Evolutionary conservation across 805 yeast species (phyloP).

Genomic region (Saccharomycopsis babjevae): DNA sequence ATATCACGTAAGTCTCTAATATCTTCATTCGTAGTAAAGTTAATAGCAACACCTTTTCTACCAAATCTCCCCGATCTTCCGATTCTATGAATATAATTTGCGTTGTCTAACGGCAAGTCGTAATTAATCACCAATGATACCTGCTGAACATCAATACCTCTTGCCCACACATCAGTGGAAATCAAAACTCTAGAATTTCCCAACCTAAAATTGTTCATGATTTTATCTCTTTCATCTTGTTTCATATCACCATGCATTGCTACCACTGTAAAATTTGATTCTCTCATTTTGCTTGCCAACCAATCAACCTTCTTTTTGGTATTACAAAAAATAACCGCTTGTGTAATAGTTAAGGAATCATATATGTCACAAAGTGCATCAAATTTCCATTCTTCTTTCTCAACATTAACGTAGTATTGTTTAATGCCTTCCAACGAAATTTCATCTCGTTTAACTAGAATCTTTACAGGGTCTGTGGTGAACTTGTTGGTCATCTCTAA

Average conservation of each 20-base stretch:
- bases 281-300: slow-evolving; percentile 70
- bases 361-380: slow-evolving; percentile 91
- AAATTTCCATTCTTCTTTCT: slow-evolving; percentile 87
- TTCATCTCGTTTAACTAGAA: slow-evolving; percentile 89
- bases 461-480: slow-evolving; percentile 88
- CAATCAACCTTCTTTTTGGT: slow-evolving; percentile 92
- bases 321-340: slow-evolving; percentile 96
- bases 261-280: slow-evolving; percentile 80
- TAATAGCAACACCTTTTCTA: slow-evolving; percentile 96
- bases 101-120: slow-evolving; percentile 87
- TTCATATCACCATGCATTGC: slow-evolving; percentile 97
- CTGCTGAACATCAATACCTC: slow-evolving; percentile 98
- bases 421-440: slow-evolving; percentile 89
- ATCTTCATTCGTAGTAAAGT: slow-evolving; percentile 80
- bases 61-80: slow-evolving; percentile 99
- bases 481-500: slow-evolving; percentile 86
- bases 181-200: slow-evolving; percentile 91
- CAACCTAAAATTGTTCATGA: slow-evolving; percentile 91
- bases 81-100: slow-evolving; percentile 93
- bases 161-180: slow-evolving; percentile 94
- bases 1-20: slow-evolving; percentile 61
- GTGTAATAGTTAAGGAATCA: slow-evolving; percentile 91
- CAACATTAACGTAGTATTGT: slow-evolving; percentile 85
- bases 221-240: slow-evolving; percentile 87
- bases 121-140: slow-evolving; percentile 92